A percentile compares a stretch with the other conserved stretches of the same genome.
Evolutionary conservation across 768 basidiomycete genomes (phyloP).

Genomic region (Tulasnella sp.): DNA sequence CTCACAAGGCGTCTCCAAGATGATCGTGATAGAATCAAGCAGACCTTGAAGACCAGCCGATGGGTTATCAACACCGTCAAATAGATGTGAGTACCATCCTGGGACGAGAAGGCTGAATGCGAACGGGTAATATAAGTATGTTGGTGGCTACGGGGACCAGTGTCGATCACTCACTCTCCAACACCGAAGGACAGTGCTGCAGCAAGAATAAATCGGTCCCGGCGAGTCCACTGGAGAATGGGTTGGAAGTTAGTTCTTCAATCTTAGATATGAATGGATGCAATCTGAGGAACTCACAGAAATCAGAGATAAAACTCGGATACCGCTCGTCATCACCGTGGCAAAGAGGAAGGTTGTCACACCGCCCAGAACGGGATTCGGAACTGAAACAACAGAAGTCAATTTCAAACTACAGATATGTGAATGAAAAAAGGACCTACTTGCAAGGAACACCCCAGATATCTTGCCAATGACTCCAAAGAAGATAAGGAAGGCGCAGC

Average conservation of each 20-base stretch:
- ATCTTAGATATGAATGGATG: conserved; percentile 9
- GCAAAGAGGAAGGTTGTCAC: conserved; percentile 84
- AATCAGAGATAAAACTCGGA: conserved; percentile 55
- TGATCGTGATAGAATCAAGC: conserved; percentile 67
- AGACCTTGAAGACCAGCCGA: conserved; percentile 52
- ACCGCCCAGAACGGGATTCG: conserved; percentile 70
- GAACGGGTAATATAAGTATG: conserved; percentile 44
- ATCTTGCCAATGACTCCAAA: conserved; percentile 75
- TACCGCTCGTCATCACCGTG: conserved; percentile 56
- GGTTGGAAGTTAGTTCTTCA: neutral
- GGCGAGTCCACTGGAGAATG: conserved; percentile 39
- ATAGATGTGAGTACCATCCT: conserved; percentile 55
- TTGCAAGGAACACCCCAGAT: conserved; percentile 74
- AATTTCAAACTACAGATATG: neutral
- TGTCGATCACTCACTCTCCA: conserved; percentile 24
- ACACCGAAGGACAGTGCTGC: conserved; percentile 27
- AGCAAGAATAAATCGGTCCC: conserved; percentile 25
- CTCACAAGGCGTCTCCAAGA: conserved; percentile 74
- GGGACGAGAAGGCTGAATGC: conserved; percentile 57
- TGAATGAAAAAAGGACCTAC: conserved; percentile 29
- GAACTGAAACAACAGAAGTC: conserved; percentile 34
- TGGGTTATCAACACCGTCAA: conserved; percentile 47
- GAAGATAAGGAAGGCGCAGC: conserved; percentile 66
- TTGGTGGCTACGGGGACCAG: conserved; percentile 63
- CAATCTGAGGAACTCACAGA: conserved; percentile 15